These are phyloP conservation scores for Alternaria triticina DNA, from an alignment of 2,329 filamentous ascomycete genomes.

Conservation along the genomic window DNA sequence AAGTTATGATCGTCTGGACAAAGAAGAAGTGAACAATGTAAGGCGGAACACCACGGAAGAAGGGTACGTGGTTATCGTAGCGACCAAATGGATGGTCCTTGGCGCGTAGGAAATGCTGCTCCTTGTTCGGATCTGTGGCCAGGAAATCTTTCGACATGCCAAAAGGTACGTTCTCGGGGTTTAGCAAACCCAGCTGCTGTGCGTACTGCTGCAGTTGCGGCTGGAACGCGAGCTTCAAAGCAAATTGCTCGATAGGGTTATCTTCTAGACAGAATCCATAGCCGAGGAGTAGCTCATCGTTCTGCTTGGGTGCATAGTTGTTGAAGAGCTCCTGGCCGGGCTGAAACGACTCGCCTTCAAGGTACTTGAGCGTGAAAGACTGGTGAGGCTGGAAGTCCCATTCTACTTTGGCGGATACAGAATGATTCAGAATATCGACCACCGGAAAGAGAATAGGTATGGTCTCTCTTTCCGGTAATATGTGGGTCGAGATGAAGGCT, in stretches of 20 bases:
- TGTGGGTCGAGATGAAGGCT: conserved; percentile 55
- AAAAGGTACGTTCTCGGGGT: conserved; percentile 31
- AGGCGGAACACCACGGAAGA: conserved; percentile 43
- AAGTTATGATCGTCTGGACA: conserved; percentile 31
- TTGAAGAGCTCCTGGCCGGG: conserved; percentile 57
- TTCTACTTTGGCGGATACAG: conserved; percentile 53
- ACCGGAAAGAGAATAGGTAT: conserved; percentile 57
- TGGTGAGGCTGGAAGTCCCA: conserved; percentile 49
- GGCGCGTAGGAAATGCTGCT: conserved; percentile 44
- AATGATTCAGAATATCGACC: conserved; percentile 58
- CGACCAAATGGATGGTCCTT: conserved; percentile 39
- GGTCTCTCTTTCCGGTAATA: conserved; percentile 35
- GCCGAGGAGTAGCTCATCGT: conserved; percentile 60
- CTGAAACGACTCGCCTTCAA: conserved; percentile 42
- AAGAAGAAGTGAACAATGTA: conserved; percentile 43
- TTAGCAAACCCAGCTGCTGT: conserved; percentile 19
- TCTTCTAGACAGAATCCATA: conserved; percentile 59
- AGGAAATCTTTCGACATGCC: conserved; percentile 33
- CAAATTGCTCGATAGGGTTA: conserved; percentile 56
- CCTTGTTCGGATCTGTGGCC: conserved; percentile 28
- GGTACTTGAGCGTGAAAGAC: conserved; percentile 49
- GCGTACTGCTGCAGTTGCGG: conserved; percentile 37
- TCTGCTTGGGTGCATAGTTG: conserved; percentile 61
- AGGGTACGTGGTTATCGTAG: conserved; percentile 39
- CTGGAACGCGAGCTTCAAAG: conserved; percentile 51